Evolutionary conservation across 177 flowering plant genomes (phyloP), one percentile per base, ranked within the genome.

Genomic region (Tripterygium wilfordii): DNA sequence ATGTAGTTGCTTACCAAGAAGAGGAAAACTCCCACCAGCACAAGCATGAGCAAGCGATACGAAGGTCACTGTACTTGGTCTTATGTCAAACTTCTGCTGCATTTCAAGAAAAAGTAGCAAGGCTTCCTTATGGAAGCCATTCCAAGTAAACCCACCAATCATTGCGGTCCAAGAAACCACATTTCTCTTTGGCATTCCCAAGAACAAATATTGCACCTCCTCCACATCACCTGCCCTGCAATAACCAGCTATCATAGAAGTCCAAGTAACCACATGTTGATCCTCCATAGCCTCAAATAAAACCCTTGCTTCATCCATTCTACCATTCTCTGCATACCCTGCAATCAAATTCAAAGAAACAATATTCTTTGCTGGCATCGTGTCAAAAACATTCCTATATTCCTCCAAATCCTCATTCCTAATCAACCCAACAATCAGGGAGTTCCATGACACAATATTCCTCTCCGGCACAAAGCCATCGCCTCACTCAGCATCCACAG

Each of bases 91-190:
- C 7, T 23, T 35, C 25, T 26, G 19, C 38, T 23, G 58, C 77
- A 69, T 72, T 29, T 66, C 56, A 39, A 62, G 52, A 45, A 75
- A 77, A 42, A 77, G 66, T 46, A 49, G 40, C 61, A 80, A 53
- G 9, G 82, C 75, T 27, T 70, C 75, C 39, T 64, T 24, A 30
- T 55, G 64, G 26, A 57, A 66, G 14, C 80, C 75, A 57, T 75
- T 75, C 78, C 78, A 65, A 14, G 72, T 41, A 40, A 71, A 68
- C 24, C 86, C 82, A 28, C 78, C 66, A 20, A 76, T 70, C 81
- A 76, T 79, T 13, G 82, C 85, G 1, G 79, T 79, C 79, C 81
- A 79, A 26, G 82, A 79, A 14, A 79, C 78, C 21, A 73, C 39
- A 62, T 76, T 79, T 57, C 63, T 62, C 17, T 57, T 63, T 0